These are phyloP conservation scores for Arabidopsis thaliana DNA, from an alignment of 345 rosid genomes.

Conservation along the genomic window TAIR10.1 NC_003076.8:2573001-2573500, in stretches of 20 bases:
- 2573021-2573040: slow-evolving; percentile 98
- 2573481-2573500: slow-evolving; percentile 84
- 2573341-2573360: slow-evolving; percentile 86
- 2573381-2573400: slow-evolving; percentile 89
- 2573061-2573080: slow-evolving; percentile 85
- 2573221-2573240: slow-evolving; percentile 94
- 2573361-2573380: slow-evolving; percentile 93
- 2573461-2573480: slow-evolving; percentile 71
- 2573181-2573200: neutral
- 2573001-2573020: slow-evolving; percentile 93
- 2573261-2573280: slow-evolving; percentile 84
- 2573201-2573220: neutral
- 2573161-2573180: neutral
- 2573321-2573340: slow-evolving; percentile 86
- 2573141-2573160: neutral
- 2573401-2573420: slow-evolving; percentile 68
- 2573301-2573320: slow-evolving; percentile 85
- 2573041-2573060: slow-evolving; percentile 87
- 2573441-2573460: slow-evolving; percentile 81
- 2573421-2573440: slow-evolving; percentile 84
- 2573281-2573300: slow-evolving; percentile 80
- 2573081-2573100: slow-evolving; percentile 96
- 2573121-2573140: slow-evolving; percentile 94
- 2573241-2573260: slow-evolving; percentile 97
- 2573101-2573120: slow-evolving; percentile 92